Conservation (phyloP, 768 basidiomycete genomes). For the Kwoniella dejecticola region DNA sequence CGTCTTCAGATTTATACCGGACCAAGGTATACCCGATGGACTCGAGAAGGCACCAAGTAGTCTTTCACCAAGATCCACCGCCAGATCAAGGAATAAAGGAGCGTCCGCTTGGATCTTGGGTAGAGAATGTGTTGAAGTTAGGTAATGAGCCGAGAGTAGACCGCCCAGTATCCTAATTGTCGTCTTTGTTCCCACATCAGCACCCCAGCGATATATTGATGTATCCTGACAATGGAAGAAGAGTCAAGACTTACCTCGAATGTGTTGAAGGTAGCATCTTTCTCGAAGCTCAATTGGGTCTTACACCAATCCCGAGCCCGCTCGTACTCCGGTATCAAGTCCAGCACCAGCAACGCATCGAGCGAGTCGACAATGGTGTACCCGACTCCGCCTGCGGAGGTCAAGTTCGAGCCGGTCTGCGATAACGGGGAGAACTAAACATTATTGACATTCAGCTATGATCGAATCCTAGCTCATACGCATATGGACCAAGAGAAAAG, state of each 20-base stretch:
- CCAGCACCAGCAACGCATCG: constrained; percentile 85
- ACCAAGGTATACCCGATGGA: constrained; percentile 75
- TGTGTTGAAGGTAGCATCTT: constrained; percentile 76
- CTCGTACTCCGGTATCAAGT: constrained; percentile 72
- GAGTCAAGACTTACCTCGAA: constrained; percentile 70
- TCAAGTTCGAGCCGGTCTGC: constrained; percentile 73
- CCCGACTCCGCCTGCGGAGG: constrained; percentile 72
- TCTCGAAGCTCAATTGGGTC: constrained; percentile 70
- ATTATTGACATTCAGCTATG: too few relatives aligned
- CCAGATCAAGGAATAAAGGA: constrained; percentile 70
- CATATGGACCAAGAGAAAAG: neutral
- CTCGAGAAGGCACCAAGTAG: constrained; percentile 82
- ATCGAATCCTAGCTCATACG: too few relatives aligned
- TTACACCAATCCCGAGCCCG: constrained; percentile 78
- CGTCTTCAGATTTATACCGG: constrained; percentile 72
- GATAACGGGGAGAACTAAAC: constrained; percentile 83
- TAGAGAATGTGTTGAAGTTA: constrained; percentile 60
- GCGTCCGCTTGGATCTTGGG: constrained; percentile 58
- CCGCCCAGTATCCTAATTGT: constrained; percentile 92
- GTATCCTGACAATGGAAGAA: neutral
- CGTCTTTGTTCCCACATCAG: too few relatives aligned
- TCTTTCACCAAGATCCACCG: constrained; percentile 81
- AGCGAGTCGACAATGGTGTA: constrained; percentile 86
- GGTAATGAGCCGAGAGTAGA: constrained; percentile 78
- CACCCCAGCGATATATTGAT: too few relatives aligned